Conservation (phyloP, 2,329 filamentous ascomycete genomes). For the Fusarium sarcochroum region DNA sequence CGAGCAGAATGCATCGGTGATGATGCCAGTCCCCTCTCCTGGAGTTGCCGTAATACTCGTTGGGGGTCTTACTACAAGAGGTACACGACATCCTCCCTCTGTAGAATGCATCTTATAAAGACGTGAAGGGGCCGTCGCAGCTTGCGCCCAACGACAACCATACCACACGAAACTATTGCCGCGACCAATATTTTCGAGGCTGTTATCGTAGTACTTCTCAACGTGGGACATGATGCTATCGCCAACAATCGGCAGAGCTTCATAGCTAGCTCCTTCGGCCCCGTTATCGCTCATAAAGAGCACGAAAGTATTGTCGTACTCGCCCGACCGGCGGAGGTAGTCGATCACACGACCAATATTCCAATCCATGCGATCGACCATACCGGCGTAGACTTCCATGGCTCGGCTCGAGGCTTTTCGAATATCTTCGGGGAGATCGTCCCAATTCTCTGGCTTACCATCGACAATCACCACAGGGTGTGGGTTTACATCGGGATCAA, state of each 20-base stretch:
- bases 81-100: neutral
- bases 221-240: neutral
- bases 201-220: neutral
- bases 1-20: conserved; percentile 49
- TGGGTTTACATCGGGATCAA: neutral
- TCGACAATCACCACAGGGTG: neutral
- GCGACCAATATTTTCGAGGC: neutral
- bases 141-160: neutral
- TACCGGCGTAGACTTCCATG: neutral
- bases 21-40: neutral
- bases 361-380: conserved; percentile 5
- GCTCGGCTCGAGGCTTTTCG: neutral
- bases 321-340: neutral
- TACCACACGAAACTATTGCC: conserved; percentile 5
- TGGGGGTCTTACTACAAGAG: neutral
- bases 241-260: neutral
- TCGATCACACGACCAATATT: neutral
- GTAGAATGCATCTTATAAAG: conserved; percentile 1
- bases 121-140: neutral
- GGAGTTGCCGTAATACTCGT: neutral
- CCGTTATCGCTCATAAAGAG: conserved; percentile 2
- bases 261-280: neutral
- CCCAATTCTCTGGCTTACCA: neutral
- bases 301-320: neutral
- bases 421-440: neutral